Evolutionary conservation across 2,329 filamentous ascomycete genomes (phyloP), one percentile per base, ranked within the genome.

Genomic region (Diaporthe velutina): DNA sequence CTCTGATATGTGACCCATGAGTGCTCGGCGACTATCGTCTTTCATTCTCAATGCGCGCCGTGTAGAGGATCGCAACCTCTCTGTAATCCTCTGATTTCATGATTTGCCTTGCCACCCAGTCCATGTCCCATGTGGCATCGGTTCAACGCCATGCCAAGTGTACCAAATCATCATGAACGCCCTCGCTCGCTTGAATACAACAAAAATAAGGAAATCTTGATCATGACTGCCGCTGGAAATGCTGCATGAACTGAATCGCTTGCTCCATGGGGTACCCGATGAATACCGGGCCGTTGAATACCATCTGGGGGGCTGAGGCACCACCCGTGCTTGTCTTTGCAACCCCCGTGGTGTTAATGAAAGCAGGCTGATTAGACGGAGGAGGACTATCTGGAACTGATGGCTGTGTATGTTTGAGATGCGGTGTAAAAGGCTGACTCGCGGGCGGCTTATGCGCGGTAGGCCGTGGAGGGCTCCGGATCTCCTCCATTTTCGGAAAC

Each of bases 231-330:
- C 77, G 79, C 81, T 86, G 87, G 75, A 87, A 89, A 73, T 91
- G 88, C 78, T 93, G 92, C 86, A 97, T 89, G 70, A 97, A 89
- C 72, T 90, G 88, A 33, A 94, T 90, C n/a, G 94, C 94, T 81
- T 97, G 93, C 75, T 97, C 94, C 76, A 95, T 90, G 13, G 93
- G 92, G 80, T 98, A 98, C 0, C 96, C 96, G 79, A 98, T 95
- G 80, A 98, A 98, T 0, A 98, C 95, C 0, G 96, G 96, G 0
- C 96, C 96, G 12, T 94, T 98, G 81, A 98, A 98, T 0, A 97
- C 88, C 90, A 98, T 93, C 79, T 93, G 93, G 13, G 94, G 90
- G 13, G 77, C 74, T 30, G 78, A 78, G 13, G 79, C 81, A 52
- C 77, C 76, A 10, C 78, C 77, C 67, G 79, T 79, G 8, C 78